Evolutionary conservation across 1,284 basidiomycete genomes (phyloP).

Genomic region (Papiliotrema nemorosa): DNA sequence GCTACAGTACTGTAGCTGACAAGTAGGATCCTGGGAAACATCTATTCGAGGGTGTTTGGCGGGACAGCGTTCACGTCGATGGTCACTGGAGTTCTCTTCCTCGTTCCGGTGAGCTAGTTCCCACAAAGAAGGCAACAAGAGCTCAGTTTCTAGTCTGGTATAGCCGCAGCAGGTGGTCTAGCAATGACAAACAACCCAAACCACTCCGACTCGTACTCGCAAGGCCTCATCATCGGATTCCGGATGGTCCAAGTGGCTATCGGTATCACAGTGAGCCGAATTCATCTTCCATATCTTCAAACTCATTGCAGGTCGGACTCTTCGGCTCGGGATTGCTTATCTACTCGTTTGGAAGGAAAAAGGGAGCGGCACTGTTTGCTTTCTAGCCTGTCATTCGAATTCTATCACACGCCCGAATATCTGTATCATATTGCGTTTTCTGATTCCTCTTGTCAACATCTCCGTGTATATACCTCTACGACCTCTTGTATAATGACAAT

Average conservation of each 20-base stretch:
- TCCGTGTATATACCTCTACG: neutral
- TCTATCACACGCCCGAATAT: neutral
- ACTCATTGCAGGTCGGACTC: conserved; percentile 57
- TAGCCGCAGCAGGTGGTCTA: conserved; percentile 79
- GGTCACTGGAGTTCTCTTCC: conserved; percentile 79
- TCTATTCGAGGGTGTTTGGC: conserved; percentile 78
- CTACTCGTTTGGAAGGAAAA: conserved; percentile 76
- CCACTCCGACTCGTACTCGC: conserved; percentile 50
- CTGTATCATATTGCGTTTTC: neutral
- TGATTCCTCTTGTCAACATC: neutral
- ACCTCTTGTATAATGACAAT: neutral
- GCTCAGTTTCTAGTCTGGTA: conserved; percentile 60
- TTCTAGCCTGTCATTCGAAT: conserved; percentile 53
- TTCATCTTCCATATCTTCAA: neutral
- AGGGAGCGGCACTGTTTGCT: conserved; percentile 77
- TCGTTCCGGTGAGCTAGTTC: conserved; percentile 63
- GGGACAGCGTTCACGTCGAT: conserved; percentile 86
- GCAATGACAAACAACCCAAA: conserved; percentile 64
- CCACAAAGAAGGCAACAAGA: neutral
- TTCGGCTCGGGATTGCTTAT: conserved; percentile 83
- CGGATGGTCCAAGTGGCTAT: conserved; percentile 80
- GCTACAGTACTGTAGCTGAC: neutral
- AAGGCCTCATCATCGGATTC: conserved; percentile 49
- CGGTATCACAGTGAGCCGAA: conserved; percentile 65
- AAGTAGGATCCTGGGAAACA: conserved; percentile 65